These are phyloP conservation scores for Fusarium sulawesiense DNA, from an alignment of 2,329 filamentous ascomycete species.

Conservation along the genomic window DNA sequence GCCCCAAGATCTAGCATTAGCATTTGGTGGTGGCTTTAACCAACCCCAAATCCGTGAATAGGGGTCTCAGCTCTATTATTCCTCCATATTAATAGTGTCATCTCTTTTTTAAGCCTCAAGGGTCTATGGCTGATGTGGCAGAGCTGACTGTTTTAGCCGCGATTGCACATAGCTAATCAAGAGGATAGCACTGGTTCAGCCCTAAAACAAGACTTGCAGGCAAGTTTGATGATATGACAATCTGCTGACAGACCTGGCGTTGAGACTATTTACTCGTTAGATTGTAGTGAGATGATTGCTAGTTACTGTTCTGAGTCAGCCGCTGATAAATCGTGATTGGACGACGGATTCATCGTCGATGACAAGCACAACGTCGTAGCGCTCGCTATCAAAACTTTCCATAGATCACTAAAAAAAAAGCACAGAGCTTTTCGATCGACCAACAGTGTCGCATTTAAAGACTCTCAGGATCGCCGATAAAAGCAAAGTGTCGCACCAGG, in stretches of 20 bases:
- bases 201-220: conserved; percentile 5
- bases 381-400: background rate
- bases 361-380: conserved; percentile 4
- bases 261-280: conserved; percentile 1
- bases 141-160: conserved; percentile 5
- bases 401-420: conserved; percentile 1
- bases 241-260: background rate
- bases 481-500: conserved; percentile 29
- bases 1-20: background rate
- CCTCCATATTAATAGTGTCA: background rate
- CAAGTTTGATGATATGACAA: background rate
- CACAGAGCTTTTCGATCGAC: conserved; percentile 22
- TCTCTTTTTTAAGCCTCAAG: conserved; percentile 21
- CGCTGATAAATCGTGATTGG: background rate
- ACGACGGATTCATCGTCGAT: conserved; percentile 15
- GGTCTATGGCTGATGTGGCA: conserved; percentile 21
- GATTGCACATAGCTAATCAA: conserved; percentile 2
- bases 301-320: background rate
- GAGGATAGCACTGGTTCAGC: conserved; percentile 15
- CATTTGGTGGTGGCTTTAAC: background rate
- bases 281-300: background rate
- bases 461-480: conserved; percentile 21
- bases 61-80: background rate
- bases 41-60: background rate
- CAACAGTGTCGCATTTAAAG: conserved; percentile 13